These are phyloP conservation scores for Galeopsis tetrahit DNA, from an alignment of 257 asterid species.

Conservation along the genomic window DNA sequence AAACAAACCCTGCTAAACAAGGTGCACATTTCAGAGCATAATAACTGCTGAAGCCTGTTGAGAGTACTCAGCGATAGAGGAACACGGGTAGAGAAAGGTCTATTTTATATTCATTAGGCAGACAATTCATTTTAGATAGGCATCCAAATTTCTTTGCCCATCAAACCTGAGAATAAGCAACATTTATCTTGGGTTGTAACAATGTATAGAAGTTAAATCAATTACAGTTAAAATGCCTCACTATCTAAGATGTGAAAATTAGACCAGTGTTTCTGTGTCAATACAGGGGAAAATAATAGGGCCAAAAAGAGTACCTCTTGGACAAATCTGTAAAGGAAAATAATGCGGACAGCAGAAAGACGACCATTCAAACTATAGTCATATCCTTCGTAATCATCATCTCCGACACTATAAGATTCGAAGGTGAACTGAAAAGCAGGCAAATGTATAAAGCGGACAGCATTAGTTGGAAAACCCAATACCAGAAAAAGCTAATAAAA, in stretches of 20 bases:
- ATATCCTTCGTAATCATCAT: conserved; percentile 95
- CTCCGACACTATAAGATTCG: conserved; percentile 74
- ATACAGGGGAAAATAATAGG: conserved; percentile 8
- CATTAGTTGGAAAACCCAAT: conserved; percentile 30
- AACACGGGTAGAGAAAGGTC: background rate
- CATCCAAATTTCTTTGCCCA: conserved; percentile 5
- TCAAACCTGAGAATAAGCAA: conserved; percentile 13
- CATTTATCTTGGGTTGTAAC: conserved; percentile 2
- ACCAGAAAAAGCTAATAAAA: background rate
- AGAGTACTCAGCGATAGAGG: conserved; percentile 20
- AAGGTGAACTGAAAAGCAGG: conserved; percentile 71
- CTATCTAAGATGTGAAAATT: conserved; percentile 4
- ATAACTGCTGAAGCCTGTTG: background rate
- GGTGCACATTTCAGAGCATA: background rate
- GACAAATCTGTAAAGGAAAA: conserved; percentile 90
- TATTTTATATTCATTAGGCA: conserved; percentile 15
- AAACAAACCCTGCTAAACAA: conserved; percentile 11
- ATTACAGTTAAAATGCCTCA: background rate
- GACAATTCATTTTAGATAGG: background rate
- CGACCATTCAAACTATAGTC: conserved; percentile 89
- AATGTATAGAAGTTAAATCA: background rate
- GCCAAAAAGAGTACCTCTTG: conserved; percentile 73
- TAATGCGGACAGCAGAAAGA: conserved; percentile 97
- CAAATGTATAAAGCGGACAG: conserved; percentile 22
- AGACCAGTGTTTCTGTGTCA: conserved; percentile 20